Base-by-base conservation (phyloP, 2,329 filamentous ascomycete species). In the Fusarium nurragi region DNA sequence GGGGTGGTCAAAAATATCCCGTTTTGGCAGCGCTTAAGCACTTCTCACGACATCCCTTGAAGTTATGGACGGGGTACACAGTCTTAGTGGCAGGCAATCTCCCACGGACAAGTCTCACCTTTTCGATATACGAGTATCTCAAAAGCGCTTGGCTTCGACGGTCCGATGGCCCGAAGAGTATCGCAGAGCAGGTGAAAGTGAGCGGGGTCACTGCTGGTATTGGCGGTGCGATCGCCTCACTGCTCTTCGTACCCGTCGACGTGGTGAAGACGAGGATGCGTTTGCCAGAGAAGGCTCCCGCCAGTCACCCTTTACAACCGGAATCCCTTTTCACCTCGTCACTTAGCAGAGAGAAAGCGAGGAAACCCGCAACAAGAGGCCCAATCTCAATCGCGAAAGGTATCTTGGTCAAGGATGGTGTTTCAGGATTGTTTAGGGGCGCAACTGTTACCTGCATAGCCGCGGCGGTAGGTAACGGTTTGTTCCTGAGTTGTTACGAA, bases 191-290 rank as follows among this genome's bases (percentile, higher is more conserved):
- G 5, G 52, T 51, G 18, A 57, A 54, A 28, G 39, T 65, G 2
- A 65, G 63, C n/a, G 53, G 51, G 0, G 34, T 63, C 10, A 66
- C 57, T 7, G 63, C 63, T 13, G 63, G 62, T 2, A 38, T 66
- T 1, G 63, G 62, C 2, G 63, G 63, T 13, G 60, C 62, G 1
- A 28, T 65, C 9, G 49, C 63, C 8, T 65, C 63, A 0, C 23
- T 62, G 4, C 22, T 65, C 1, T 57, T 65, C 2, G 63, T 65
- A 0, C 63, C 63, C 0, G 21, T 65, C 8, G 63, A 65, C 7
- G 63, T 65, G 0, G 49, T 65, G 1, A 65, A 65, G 14, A 65
- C 63, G 2, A 45, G 63, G 7, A 65, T 65, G 62, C 54, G 62
- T 18, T 38, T 65, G 2, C 38, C 58, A 1, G 58, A 61, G 12